Base-by-base conservation (phyloP, 257 asterid species). In the Rehmannia glutinosa region DNA sequence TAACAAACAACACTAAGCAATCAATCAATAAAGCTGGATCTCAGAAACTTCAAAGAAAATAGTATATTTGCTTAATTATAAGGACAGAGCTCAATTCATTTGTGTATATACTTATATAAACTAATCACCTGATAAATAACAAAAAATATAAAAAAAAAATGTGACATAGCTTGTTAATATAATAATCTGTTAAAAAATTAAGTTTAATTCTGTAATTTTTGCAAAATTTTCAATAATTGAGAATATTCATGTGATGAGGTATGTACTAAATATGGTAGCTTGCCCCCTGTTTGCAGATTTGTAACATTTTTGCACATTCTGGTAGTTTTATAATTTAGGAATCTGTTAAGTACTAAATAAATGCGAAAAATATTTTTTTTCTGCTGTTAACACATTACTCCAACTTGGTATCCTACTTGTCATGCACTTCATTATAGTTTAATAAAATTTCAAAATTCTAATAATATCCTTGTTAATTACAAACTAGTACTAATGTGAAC, bases 391-490 rank as follows among this genome's bases (percentile, higher is more conserved):
- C n/a, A n/a, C n/a, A n/a, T n/a, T n/a, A n/a, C n/a, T n/a, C n/a
- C n/a, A n/a, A n/a, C n/a, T n/a, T n/a, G n/a, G n/a, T n/a, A n/a
- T n/a, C n/a, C 72, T 68, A 69, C 81, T 73, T 80, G 81, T 66
- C 25, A 46, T 38, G 10, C 84, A 76, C 77, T 80, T 73, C 81
- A 80, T 16, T 28, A 5, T 76, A 60, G 7, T 72, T 64, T 76
- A 80, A 75, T 71, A 27, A 52, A 23, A 28, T 58, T 17, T 41
- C 71, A 45, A 46, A 21, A 36, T 45, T 28, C 35, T 45, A 63
- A 51, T 28, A 50, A 42, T 32, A 32, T 32, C 23, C 35, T 32
- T 33, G 20, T 28, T 12, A 19, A 46, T 23, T 35, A 38, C 12
- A 3, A 6, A 5, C 27, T 15, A 10, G n/a, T 5, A 15, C 43